phyloP scores from a whole-genome alignment of 2,329 filamentous ascomycete genomes.

The Cercospora sp. region DNA sequence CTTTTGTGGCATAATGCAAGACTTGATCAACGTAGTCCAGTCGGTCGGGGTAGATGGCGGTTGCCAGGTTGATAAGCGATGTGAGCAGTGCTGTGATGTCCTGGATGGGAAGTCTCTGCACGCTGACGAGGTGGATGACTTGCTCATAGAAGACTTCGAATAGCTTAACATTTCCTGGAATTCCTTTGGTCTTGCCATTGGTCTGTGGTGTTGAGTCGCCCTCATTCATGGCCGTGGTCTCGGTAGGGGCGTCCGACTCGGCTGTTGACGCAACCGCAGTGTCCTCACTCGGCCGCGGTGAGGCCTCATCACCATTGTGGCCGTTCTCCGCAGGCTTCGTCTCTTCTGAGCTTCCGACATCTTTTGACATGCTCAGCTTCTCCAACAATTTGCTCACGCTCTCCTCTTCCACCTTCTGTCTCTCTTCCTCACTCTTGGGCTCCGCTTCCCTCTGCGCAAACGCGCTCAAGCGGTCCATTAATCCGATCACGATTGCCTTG shows the following conservation, averaged over 20 bases:
- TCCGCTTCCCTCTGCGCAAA: conserved; percentile 90
- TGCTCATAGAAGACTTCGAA: conserved; percentile 98
- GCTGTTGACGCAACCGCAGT: conserved; percentile 33
- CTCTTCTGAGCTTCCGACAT: conserved; percentile 41
- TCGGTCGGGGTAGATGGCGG: conserved; percentile 92
- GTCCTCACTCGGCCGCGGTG: conserved; percentile 22
- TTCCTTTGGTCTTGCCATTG: conserved; percentile 55
- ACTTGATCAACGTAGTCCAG: conserved; percentile 96
- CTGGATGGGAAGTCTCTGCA: conserved; percentile 85
- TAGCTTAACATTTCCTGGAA: conserved; percentile 77
- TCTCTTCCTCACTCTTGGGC: conserved; percentile 67
- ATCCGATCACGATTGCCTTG: conserved; percentile 94
- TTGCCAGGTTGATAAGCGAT: conserved; percentile 87
- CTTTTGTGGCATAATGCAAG: conserved; percentile 80
- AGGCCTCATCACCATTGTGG: conserved; percentile 21
- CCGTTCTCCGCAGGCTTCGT: conserved; percentile 35
- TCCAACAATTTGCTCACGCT: conserved; percentile 77
- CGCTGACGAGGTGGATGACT: conserved; percentile 88
- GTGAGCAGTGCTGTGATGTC: conserved; percentile 92
- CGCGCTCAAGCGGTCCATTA: conserved; percentile 94
- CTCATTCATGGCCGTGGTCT: conserved; percentile 32
- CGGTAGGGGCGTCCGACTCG: conserved; percentile 27
- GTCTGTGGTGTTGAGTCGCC: conserved; percentile 31
- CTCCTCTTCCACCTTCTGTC: conserved; percentile 77
- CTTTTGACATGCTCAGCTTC: conserved; percentile 69